Evolutionary conservation across 352 stramenopile genomes (phyloP).

Genomic region (Phytophthora sp.): DNA sequence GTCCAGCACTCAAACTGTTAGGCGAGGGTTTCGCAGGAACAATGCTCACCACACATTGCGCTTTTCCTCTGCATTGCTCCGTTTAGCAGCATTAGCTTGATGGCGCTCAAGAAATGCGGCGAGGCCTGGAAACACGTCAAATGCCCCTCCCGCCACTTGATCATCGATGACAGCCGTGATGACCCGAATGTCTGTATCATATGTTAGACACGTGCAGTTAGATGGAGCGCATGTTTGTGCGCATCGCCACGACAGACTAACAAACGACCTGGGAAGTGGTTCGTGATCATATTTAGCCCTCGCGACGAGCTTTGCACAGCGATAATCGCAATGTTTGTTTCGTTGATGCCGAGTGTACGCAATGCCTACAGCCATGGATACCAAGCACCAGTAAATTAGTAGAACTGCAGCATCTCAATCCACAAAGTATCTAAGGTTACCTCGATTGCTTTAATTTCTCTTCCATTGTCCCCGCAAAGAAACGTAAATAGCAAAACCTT

Average conservation of each 20-base stretch:
- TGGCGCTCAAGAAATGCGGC: background rate
- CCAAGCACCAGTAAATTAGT: background rate
- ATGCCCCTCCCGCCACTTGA: background rate
- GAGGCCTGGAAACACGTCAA: background rate
- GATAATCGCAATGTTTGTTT: conserved; percentile 2
- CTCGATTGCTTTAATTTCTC: background rate
- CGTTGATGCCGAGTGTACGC: background rate
- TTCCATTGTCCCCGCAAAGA: background rate
- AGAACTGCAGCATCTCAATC: background rate
- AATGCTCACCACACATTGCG: no score
- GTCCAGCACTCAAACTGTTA: no score
- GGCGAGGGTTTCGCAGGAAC: background rate
- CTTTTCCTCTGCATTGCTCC: background rate
- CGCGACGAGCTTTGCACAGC: background rate
- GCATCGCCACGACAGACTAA: background rate
- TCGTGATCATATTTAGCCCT: background rate
- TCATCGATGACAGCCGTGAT: background rate
- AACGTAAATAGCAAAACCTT: conserved; percentile 6
- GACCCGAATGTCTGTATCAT: background rate
- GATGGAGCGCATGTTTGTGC: background rate
- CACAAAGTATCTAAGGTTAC: background rate
- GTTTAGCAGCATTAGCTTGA: background rate
- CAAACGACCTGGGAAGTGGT: background rate
- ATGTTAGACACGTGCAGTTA: background rate
- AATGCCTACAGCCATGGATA: background rate